Conservation (phyloP, 345 rosid species). For the Rhodomyrtus tomentosa region DNA sequence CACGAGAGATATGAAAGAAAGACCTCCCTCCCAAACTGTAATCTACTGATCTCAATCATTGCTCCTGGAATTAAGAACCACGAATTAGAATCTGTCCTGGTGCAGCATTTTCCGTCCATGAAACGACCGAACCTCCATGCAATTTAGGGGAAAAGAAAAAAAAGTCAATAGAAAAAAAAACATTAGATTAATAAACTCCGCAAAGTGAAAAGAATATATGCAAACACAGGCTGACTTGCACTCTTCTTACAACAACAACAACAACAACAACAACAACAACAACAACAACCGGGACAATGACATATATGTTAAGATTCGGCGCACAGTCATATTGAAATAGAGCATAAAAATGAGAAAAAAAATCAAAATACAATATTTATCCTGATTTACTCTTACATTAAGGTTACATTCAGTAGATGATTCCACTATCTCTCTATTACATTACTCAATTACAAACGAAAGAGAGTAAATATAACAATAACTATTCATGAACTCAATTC, state of each 20-base stretch:
- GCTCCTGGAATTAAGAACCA: not conserved
- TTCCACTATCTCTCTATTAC: no score
- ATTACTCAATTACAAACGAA: no score
- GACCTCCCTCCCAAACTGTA: not conserved
- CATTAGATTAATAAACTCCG: not conserved
- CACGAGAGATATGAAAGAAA: no score
- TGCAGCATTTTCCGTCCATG: not conserved
- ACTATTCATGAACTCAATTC: no score
- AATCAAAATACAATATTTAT: no score
- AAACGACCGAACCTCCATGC: not conserved
- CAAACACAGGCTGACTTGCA: not conserved
- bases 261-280: fast-evolving
- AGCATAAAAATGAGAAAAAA: no score
- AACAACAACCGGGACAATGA: not conserved
- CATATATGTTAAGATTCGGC: no score
- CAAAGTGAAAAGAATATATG: not conserved
- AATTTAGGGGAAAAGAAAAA: not conserved
- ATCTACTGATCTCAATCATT: not conserved
- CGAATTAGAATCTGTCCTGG: not conserved
- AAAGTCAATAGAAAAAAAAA: not conserved
- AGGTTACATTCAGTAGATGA: no score
- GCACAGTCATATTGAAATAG: no score
- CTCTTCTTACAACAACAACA: not conserved
- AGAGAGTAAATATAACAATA: no score
- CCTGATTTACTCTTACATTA: no score